Evolutionary conservation across 2,329 filamentous ascomycete genomes (phyloP).

Genomic region (Penicillium olsonii): DNA sequence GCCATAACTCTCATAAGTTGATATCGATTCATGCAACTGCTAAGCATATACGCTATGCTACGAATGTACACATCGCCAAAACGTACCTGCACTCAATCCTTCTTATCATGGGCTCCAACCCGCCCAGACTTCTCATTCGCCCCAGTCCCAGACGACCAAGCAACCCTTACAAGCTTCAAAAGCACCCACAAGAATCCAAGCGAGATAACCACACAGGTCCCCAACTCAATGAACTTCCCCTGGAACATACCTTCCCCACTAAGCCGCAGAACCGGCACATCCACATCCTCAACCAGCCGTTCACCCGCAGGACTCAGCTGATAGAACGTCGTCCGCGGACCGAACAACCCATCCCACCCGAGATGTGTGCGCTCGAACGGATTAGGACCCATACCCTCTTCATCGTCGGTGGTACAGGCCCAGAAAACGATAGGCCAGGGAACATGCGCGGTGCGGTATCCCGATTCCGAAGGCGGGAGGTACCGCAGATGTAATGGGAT

Average conservation of each 20-base stretch:
- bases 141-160: constrained; percentile 25
- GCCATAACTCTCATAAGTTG: too few relatives aligned
- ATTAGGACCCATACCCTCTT: constrained; percentile 69
- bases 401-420: constrained; percentile 69
- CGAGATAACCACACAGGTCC: constrained; percentile 61
- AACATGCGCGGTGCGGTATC: constrained; percentile 59
- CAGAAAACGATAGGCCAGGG: constrained; percentile 87
- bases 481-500: constrained; percentile 88
- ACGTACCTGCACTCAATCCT: constrained; percentile 19
- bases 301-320: constrained; percentile 63
- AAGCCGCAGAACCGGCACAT: constrained; percentile 67
- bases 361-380: constrained; percentile 83
- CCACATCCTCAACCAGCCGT: constrained; percentile 56
- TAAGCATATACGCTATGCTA: too few relatives aligned
- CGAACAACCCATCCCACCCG: constrained; percentile 84
- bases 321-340: constrained; percentile 76
- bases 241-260: constrained; percentile 46
- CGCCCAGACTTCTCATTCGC: constrained; percentile 5
- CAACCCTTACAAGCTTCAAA: constrained; percentile 55
- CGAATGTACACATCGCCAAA: too few relatives aligned
- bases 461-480: constrained; percentile 61
- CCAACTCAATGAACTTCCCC: constrained; percentile 46
- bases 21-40: too few relatives aligned
- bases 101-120: constrained; percentile 24
- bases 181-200: constrained; percentile 71